A percentile compares a stretch with the other conserved stretches of the same genome.
phyloP scores from a whole-genome alignment of 768 basidiomycete genomes.

The Podaxis sp. region DNA sequence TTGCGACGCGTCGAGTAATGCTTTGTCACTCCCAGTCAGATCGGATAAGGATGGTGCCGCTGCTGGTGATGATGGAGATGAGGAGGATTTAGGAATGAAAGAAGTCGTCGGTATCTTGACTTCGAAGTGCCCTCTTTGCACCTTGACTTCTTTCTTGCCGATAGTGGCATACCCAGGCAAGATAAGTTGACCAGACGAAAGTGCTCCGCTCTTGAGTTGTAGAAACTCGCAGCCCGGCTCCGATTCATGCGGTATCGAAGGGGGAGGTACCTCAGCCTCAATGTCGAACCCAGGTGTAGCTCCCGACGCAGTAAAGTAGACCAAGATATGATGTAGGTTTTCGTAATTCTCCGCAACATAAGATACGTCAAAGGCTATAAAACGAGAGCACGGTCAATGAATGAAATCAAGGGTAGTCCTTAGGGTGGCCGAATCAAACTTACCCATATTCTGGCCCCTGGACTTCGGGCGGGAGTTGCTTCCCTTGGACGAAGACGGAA shows the following conservation, averaged over 20 bases:
- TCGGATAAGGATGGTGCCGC: slow-evolving; percentile 23
- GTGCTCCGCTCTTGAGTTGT: slow-evolving; percentile 58
- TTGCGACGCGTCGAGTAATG: slow-evolving; percentile 71
- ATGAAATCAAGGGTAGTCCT: background rate
- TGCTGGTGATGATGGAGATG: slow-evolving; percentile 4
- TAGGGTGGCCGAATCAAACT: background rate
- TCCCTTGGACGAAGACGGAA: slow-evolving; percentile 32
- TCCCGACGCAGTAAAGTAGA: slow-evolving; percentile 65
- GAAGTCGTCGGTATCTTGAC: slow-evolving; percentile 57
- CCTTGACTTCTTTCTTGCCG: slow-evolving; percentile 60
- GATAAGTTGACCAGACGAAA: slow-evolving; percentile 55
- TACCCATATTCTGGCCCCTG: slow-evolving; percentile 23
- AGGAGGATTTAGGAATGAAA: background rate
- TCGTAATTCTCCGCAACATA: slow-evolving; percentile 82
- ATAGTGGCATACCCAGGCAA: slow-evolving; percentile 57
- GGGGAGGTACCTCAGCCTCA: slow-evolving; percentile 65
- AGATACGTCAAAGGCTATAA: slow-evolving; percentile 42
- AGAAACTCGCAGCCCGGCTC: slow-evolving; percentile 52
- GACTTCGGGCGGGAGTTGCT: slow-evolving; percentile 21
- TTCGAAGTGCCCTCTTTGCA: slow-evolving; percentile 64
- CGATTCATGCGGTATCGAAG: slow-evolving; percentile 36
- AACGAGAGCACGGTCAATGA: slow-evolving; percentile 4
- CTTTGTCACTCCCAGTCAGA: slow-evolving; percentile 21
- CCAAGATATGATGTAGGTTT: slow-evolving; percentile 75
- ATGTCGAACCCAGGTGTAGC: slow-evolving; percentile 49